Percentiles rank a stretch among this genome's conserved stretches.
phyloP scores from a whole-genome alignment of 2,329 filamentous ascomycete genomes.

The Aspergillus udagawae region DNA sequence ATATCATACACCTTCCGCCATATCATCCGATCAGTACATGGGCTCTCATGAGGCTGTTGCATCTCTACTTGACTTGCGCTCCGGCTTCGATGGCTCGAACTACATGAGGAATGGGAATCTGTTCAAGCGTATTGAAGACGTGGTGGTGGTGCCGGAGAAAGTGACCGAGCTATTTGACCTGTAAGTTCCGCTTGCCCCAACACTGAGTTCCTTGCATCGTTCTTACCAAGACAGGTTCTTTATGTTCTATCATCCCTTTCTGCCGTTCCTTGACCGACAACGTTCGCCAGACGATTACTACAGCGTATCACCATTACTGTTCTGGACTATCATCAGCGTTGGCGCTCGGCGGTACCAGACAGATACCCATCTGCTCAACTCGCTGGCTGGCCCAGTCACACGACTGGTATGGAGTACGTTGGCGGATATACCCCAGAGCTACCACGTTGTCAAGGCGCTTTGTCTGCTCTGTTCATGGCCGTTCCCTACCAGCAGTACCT shows the following conservation, averaged over 20 bases:
- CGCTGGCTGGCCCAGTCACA: constrained; percentile 49
- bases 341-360: constrained; percentile 57
- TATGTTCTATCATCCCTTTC: constrained; percentile 59
- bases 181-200: constrained; percentile 25
- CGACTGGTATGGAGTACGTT: constrained; percentile 60
- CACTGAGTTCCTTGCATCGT: background rate
- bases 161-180: constrained; percentile 44
- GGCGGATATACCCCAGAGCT: constrained; percentile 58
- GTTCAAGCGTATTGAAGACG: constrained; percentile 50
- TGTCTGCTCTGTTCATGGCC: constrained; percentile 64
- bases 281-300: constrained; percentile 56
- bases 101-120: constrained; percentile 49
- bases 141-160: constrained; percentile 41
- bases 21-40: constrained; percentile 42
- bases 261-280: constrained; percentile 58
- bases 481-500: constrained; percentile 60
- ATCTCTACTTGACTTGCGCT: constrained; percentile 47
- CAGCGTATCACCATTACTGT: constrained; percentile 58
- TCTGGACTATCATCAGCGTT: constrained; percentile 63
- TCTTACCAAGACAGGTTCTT: constrained; percentile 54
- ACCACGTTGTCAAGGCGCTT: constrained; percentile 62
- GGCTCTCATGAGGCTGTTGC: constrained; percentile 49
- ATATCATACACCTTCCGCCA: constrained; percentile 32
- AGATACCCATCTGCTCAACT: constrained; percentile 53
- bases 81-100: constrained; percentile 41